These are phyloP conservation scores for Hymenoscyphus salicellus DNA, from an alignment of 2,329 filamentous ascomycete species.

Conservation along the genomic window DNA sequence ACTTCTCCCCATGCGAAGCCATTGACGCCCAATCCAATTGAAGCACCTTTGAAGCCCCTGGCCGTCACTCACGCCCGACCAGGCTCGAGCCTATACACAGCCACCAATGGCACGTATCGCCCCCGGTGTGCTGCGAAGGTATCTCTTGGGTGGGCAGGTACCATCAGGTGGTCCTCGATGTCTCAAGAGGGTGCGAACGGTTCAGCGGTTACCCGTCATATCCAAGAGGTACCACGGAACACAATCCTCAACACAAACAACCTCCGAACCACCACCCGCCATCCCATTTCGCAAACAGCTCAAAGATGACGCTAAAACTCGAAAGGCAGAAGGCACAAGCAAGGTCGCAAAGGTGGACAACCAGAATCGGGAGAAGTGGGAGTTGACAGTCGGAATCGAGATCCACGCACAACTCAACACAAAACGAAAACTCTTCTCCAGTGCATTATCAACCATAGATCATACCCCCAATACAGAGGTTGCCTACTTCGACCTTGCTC, in stretches of 20 bases:
- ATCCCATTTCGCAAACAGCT: conserved; percentile 66
- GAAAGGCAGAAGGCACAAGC: conserved; percentile 37
- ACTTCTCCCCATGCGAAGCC: neutral
- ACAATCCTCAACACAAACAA: conserved; percentile 15
- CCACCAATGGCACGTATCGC: conserved; percentile 31
- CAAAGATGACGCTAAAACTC: conserved; percentile 62
- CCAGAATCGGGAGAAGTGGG: conserved; percentile 62
- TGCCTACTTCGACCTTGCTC: conserved; percentile 81
- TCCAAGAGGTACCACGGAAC: conserved; percentile 10
- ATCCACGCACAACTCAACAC: conserved; percentile 97
- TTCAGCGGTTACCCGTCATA: neutral
- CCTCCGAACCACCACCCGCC: conserved; percentile 17
- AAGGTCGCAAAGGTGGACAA: conserved; percentile 38
- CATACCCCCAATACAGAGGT: conserved; percentile 81
- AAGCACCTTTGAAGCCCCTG: neutral
- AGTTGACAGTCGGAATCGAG: conserved; percentile 92
- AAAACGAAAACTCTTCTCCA: conserved; percentile 82
- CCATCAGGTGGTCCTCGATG: conserved; percentile 24
- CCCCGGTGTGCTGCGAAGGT: conserved; percentile 30
- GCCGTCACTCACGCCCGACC: neutral
- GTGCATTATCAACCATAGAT: conserved; percentile 61
- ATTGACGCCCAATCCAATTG: conserved; percentile 15
- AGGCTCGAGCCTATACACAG: neutral
- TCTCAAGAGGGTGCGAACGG: conserved; percentile 20
- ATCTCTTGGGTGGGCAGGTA: conserved; percentile 33